Evolutionary conservation across 345 rosid species (phyloP), one percentile per base, ranked within the genome.

Genomic region (Leavenworthia alabamica): DNA sequence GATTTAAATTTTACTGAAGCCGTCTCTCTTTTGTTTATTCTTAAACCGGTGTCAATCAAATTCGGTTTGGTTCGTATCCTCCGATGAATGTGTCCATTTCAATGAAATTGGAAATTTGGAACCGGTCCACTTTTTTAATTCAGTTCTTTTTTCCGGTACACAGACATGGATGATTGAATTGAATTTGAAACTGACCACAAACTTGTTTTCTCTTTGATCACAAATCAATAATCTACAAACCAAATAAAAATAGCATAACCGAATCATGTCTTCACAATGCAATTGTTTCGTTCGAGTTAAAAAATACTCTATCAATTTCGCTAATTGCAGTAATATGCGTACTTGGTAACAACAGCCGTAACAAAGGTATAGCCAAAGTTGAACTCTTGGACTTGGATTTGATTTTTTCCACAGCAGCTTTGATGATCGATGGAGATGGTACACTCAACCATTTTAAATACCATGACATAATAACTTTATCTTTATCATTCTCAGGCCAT

Each of bases 361-460:
- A 59, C 79, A 89, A 66, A 41, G 90, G 72, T 29, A 93, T 81
- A 22, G 77, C 81, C 4, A 66, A 81, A 42, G 78, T 77, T 5
- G 74, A 72, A 12, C 79, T 64, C 15, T 48, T 36, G 42, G 36
- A 62, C 73, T 56, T 75, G 27, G 85, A 72, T 58, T 82, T 85
- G 33, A 85, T 66, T 75, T 75, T 86, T 60, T 72, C 77, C 39
- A 73, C 59, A 1, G 77, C 73, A 51, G 67, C 64, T 76, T 77
- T 73, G 51, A 83, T 74, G 44, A 71, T 65, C 10, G 83, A 67
- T 3, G 88, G 81, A 53, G 88, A 65, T 12, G 96, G 90, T n/a
- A 89, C 73, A 2, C 81, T 78, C 53, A 72, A 85, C 97, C 94
- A 87, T 68, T 79, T 84, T 14, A 93, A 79, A 75, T 87, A 86